Base-by-base conservation (phyloP, 1,139 yeast species). In the Hansenula sp. region DNA sequence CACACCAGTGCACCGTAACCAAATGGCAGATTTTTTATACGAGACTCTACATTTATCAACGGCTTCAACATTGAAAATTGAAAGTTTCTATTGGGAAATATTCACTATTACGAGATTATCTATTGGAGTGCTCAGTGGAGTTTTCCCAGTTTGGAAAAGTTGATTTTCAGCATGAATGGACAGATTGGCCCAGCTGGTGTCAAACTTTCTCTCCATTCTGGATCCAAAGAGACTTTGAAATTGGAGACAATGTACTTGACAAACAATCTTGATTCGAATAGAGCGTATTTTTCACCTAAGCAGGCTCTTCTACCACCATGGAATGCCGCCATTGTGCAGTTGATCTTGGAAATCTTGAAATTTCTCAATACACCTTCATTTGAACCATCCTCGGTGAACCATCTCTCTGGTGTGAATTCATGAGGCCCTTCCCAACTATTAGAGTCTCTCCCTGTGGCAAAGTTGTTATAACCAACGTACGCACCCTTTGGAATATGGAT, bases 251-350 rank as follows among this genome's bases (percentile, higher is more conserved):
- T 54, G 40, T 64, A 65, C 12, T 59, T 54, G 3, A 78, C 41
- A 8, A 74, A 64, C 12, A 68, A 57, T 51, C 72, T 71, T 34
- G 70, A 62, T 51, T 78, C 79, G 38, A 61, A 55, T 11, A 80
- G 61, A 2, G 84, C 85, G 58, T 76, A 70, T 49, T 75, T 75
- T 51, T 80, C 85, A 5, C 86, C 86, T 30, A 80, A 59, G 57
- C 86, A 80, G 0, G 84, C 84, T 40, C 86, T 62, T 49, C 67
- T 74, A 12, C 84, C 72, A 7, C 86, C 86, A 55, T 80, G 85
- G 52, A 80, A 80, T 0, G 83, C 74, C 6, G 81, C 74, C 33
- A 80, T 58, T 10, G 64, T 65, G 11, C 76, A 70, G 18, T 57
- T 60, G 41, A 76, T 65, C 56, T 80, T 80, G 8, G 77, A 69